A percentile compares a stretch with the other conserved stretches of the same genome.
phyloP scores from a whole-genome alignment of 2,329 filamentous ascomycete species.

The Orbilia oligospora region DNA sequence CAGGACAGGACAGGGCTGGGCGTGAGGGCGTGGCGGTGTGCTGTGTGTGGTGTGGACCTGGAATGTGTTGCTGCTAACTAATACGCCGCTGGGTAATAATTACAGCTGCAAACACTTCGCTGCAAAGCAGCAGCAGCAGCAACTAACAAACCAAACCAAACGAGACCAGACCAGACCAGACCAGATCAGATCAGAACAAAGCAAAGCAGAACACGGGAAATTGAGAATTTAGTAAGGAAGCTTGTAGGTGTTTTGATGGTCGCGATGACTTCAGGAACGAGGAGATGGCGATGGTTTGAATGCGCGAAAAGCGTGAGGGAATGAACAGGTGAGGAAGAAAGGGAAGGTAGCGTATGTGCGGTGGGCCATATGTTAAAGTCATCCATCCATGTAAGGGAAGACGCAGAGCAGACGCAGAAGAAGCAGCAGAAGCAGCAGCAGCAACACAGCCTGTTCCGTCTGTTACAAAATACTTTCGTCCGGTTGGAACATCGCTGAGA shows the following conservation, averaged over 20 bases:
- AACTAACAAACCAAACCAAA: not conserved
- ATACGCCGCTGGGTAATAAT: too few relatives aligned
- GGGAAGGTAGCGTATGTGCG: not conserved
- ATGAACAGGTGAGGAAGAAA: not conserved
- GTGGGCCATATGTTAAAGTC: too few relatives aligned
- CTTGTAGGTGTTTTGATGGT: not conserved
- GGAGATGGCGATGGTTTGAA: not conserved
- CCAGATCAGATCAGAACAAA: not conserved
- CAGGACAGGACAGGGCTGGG: not conserved
- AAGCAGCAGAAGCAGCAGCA: too few relatives aligned
- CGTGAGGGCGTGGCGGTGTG: too few relatives aligned
- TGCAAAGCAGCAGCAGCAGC: too few relatives aligned
- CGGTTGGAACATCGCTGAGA: too few relatives aligned
- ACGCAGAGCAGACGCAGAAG: not conserved
- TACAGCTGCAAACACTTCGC: conserved; percentile 10
- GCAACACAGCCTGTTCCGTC: too few relatives aligned
- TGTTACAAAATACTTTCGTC: too few relatives aligned
- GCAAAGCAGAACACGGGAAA: not conserved
- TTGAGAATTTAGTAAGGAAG: not conserved
- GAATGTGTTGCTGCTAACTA: not conserved
- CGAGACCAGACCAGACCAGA: not conserved
- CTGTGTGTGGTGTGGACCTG: not conserved
- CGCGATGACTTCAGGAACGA: not conserved
- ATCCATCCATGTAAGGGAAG: not conserved
- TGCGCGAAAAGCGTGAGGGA: not conserved